Evolutionary conservation across 1,284 basidiomycete species (phyloP), one percentile per base, ranked within the genome.

Genomic region (Mycena sp.): DNA sequence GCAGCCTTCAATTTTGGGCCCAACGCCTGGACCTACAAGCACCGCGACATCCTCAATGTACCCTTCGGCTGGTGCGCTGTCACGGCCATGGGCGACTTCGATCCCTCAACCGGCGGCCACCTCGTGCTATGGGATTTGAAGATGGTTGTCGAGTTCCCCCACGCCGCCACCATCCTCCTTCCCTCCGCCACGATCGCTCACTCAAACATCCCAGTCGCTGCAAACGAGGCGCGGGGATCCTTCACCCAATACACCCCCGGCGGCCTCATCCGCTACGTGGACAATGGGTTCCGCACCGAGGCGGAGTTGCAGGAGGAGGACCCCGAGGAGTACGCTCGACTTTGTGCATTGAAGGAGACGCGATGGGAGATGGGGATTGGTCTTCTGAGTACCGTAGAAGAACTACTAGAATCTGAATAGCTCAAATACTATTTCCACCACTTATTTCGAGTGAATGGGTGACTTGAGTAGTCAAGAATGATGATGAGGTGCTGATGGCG

Each of bases 1-100:
- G 43, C 37, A 6, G 21, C 57, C 17, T 59, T 59, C 37, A 59
- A 57, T 25, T 48, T 55, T 26, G 53, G 53, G 7, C 53, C 53
- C 19, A 28, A 32, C 10, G 38, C 26, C 30, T 46, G 40, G 32
- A 49, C 45, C 3, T 49, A 37, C 37, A 14, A 28, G 4, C 45
- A 58, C 21, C 43, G 32, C 11, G 45, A 58, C n/a, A 12, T 48
- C 43, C n/a, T 43, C 23, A 56, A 56, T 17, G 12, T 45, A 3
- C 40, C 43, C 5, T 56, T 43, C 16, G 56, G 56, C 25, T 23
- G 11, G 44, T 58, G 56, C 23, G 56, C 56, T 19, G 32, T 58
- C 26, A n/a, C 23, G 10, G 44, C 56, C 3, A 5, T 50, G 12
- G 45, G 45, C 3, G 9, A 11, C 6, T 58, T 58, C 35, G 46